These are phyloP conservation scores for Neurospora terricola DNA, from an alignment of 495 filamentous ascomycete genomes.

Conservation along the genomic window DNA sequence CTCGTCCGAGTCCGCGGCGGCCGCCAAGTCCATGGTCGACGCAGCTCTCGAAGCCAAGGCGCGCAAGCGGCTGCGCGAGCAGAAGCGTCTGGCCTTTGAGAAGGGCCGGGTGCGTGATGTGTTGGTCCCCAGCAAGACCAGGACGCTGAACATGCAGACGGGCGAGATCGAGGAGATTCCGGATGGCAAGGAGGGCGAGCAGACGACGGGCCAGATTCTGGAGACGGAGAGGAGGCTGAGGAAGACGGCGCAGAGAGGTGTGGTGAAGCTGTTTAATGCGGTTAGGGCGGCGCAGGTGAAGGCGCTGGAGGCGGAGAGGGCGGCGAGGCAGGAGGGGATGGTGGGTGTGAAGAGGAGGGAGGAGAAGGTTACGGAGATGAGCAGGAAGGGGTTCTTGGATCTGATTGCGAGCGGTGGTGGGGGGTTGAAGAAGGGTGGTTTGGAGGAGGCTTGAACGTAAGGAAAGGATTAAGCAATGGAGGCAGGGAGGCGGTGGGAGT, in stretches of 20 bases:
- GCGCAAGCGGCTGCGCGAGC: conserved; percentile 62
- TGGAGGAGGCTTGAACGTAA: conserved; percentile 47
- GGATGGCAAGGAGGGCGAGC: conserved; percentile 21
- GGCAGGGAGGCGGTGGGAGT: too few species aligned
- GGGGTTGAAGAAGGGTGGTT: conserved; percentile 37
- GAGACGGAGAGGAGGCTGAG: conserved; percentile 72
- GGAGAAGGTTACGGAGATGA: conserved; percentile 87
- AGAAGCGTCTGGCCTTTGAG: conserved; percentile 72
- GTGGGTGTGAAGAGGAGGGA: conserved; percentile 62
- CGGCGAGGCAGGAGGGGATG: conserved; percentile 59
- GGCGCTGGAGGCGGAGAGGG: conserved; percentile 61
- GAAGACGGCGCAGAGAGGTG: conserved; percentile 83
- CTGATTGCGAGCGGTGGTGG: conserved; percentile 62
- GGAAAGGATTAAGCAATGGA: too few species aligned
- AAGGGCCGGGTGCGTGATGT: conserved; percentile 83
- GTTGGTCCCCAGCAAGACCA: conserved; percentile 38
- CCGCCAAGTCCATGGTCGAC: conserved; percentile 56
- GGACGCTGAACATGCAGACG: conserved; percentile 31
- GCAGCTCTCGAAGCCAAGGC: conserved; percentile 72
- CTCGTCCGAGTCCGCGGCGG: conserved; percentile 55
- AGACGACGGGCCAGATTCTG: conserved; percentile 45
- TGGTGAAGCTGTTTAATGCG: conserved; percentile 92
- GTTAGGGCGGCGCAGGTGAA: conserved; percentile 85
- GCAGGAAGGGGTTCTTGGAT: conserved; percentile 90
- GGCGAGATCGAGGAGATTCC: conserved; percentile 30